phyloP scores from a whole-genome alignment of 225 moss, liverwort and hornwort genomes.

The Sphagnum tenellum region DNA sequence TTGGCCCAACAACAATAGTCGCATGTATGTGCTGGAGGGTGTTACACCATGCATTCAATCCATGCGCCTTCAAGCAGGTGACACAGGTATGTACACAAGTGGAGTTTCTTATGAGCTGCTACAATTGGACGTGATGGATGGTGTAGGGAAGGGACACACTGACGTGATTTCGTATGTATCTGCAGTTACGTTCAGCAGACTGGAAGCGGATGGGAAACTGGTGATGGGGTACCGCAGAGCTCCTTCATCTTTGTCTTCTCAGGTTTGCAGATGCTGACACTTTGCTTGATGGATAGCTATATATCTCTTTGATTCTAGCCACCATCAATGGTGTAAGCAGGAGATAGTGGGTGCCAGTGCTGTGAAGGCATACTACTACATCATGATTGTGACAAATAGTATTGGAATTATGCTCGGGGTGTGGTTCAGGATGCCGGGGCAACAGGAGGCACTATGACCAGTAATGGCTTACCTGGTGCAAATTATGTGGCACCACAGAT shows the following conservation, averaged over 20 bases:
- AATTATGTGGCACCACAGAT: slow-evolving; percentile 28
- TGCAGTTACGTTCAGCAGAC: slow-evolving; percentile 98
- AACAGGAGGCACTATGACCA: slow-evolving; percentile 20
- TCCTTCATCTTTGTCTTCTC: slow-evolving; percentile 76
- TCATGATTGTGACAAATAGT: too few species aligned
- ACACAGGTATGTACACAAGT: slow-evolving; percentile 58
- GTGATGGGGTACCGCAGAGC: slow-evolving; percentile 98
- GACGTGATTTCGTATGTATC: not conserved
- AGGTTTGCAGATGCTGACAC: slow-evolving; percentile 29
- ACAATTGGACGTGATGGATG: too few species aligned
- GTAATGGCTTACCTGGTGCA: slow-evolving; percentile 29
- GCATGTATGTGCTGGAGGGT: slow-evolving; percentile 99
- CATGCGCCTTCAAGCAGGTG: slow-evolving; percentile 98
- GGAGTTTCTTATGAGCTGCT: too few species aligned
- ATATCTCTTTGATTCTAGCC: too few species aligned
- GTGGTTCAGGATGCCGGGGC: slow-evolving; percentile 42
- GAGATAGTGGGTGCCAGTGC: not conserved
- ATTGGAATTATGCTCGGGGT: too few species aligned
- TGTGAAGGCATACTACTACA: too few species aligned
- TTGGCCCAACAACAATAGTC: slow-evolving; percentile 99
- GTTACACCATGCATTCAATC: slow-evolving; percentile 98
- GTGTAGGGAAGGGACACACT: too few species aligned
- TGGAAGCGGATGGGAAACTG: slow-evolving; percentile 94
- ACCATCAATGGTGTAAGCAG: not conserved
- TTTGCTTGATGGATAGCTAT: too few species aligned